Base-by-base conservation (phyloP, 768 basidiomycete species). In the Thelephora aurantiotincta region DNA sequence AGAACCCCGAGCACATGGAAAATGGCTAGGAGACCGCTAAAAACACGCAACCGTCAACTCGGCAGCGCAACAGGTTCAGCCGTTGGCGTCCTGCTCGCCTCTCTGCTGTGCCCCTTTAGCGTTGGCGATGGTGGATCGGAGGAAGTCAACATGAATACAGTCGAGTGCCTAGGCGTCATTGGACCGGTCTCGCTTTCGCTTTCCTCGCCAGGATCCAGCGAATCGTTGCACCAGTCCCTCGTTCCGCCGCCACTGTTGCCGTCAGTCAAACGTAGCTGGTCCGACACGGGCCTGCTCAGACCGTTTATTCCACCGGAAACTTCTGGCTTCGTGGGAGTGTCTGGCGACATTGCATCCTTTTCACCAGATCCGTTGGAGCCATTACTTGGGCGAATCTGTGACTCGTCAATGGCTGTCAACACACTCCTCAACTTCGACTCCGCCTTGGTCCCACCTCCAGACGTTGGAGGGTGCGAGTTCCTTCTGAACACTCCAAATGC, bases 341-440 rank as follows among this genome's bases (percentile, higher is more conserved):
- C 26, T 30, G 26, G 26, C 9, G 26, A 30, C 26, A 4, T 9
- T 4, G 26, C 9, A 30, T 30, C 43, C 5, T 35, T 34, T 11
- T 53, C 52, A n/a, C n/a, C n/a, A n/a, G n/a, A 9, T 43, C 52
- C n/a, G 34, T 37, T 30, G 20, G 53, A 53, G n/a, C 50, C 52
- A 45, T 49, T 54, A 43, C 35, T 20, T 50, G 62, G 57, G 16
- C 61, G 65, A 46, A 67, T 51, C 48, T 66, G 73, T 26, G 63
- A 60, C 62, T 88, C 85, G 51, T 84, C 80, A 47, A 88, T 78
- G 18, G 77, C 72, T 26, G 81, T 62, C n/a, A 88, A 66, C n/a
- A 82, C 75, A 49, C 69, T 79, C 43, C 81, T 79, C 38, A 87
- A 70, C 59, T 83, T 85, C 14, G 74, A 73, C 33, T 80, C 77